Evolutionary conservation across 495 filamentous ascomycete species (phyloP).

Genomic region (Paragyromitra xinjiangensis): DNA sequence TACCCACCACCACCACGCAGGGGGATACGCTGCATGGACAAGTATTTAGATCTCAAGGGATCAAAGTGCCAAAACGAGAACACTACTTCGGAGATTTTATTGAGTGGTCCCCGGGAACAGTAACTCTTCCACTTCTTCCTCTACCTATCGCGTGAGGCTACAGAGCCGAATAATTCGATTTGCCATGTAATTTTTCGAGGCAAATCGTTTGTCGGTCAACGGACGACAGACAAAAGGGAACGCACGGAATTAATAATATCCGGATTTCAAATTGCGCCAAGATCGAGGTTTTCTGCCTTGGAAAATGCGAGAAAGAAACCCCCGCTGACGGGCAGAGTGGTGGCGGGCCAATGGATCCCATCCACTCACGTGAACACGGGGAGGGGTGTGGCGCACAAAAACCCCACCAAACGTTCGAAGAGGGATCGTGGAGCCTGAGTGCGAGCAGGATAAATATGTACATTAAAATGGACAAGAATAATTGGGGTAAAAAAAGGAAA

Average conservation of each 20-base stretch:
- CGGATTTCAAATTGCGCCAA: conserved; percentile 35
- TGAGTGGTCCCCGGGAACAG: conserved; percentile 31
- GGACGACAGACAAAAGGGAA: conserved; percentile 21
- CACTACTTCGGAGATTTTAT: conserved; percentile 50
- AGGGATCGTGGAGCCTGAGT: conserved; percentile 13
- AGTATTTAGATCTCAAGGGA: conserved; percentile 52
- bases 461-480: conserved; percentile 26
- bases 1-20: conserved; percentile 46
- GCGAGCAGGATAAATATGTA: conserved; percentile 38
- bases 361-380: conserved; percentile 44
- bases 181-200: conserved; percentile 26
- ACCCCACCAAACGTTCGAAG: conserved; percentile 8
- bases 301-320: conserved; percentile 34
- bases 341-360: conserved; percentile 34
- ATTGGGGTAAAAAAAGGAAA: conserved; percentile 21
- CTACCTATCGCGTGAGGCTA: conserved; percentile 39
- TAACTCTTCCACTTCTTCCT: conserved; percentile 35
- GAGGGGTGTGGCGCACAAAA: conserved; percentile 32
- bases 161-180: conserved; percentile 16
- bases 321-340: conserved; percentile 13
- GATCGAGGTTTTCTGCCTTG: conserved; percentile 14
- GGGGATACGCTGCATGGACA: conserved; percentile 52
- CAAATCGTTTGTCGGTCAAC: conserved; percentile 22
- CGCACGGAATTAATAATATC: conserved; percentile 42
- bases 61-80: conserved; percentile 52